Evolutionary conservation across 495 filamentous ascomycete species (phyloP), one percentile per base, ranked within the genome.

Genomic region (Penicillium parvum): DNA sequence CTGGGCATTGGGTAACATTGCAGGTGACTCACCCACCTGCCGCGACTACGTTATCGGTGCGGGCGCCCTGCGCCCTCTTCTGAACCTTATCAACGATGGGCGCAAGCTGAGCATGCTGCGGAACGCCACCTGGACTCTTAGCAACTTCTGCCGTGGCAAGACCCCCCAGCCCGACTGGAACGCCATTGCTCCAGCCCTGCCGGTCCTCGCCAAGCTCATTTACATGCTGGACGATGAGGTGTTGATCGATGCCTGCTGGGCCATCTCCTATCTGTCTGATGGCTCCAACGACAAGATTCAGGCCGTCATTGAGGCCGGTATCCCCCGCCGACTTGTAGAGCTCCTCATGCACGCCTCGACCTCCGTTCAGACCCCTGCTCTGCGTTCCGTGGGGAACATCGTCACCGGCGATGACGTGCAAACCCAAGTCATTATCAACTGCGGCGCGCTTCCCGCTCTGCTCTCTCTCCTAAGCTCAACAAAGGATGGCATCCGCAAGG

Each of bases 131-230:
- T 99, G 94, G 94, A 99, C 94, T 17, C 75, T 99, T 37, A 97
- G 94, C 76, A 99, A 99, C 74, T 99, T 99, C 74, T 99, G 94
- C 73, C 91, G 94, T 76, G 94, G 94, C 68, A 99, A 97, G 79
- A 96, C 90, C 3, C 94, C 94, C 26, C 94, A 99, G 68, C 94
- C 94, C 14, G 92, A 99, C 63, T 99, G 94, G 94, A 77, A 83
- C 59, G 96, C 88, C 2, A 99, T 99, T 55, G 75, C 87, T 20
- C 94, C 94, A 30, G 94, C 94, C 26, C 82, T 99, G n/a, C 90
- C 92, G 3, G 88, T 99, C 30, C 84, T 99, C 43, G 79, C 92
- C 47, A 97, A 97, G 76, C 79, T 99, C 22, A 91, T 97, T 32
- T 99, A 97, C 68, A 97, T 94, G 40, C 77, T 99, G 11, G 94